phyloP scores from a whole-genome alignment of 1,284 basidiomycete species.

The Fomes fomentarius region DNA sequence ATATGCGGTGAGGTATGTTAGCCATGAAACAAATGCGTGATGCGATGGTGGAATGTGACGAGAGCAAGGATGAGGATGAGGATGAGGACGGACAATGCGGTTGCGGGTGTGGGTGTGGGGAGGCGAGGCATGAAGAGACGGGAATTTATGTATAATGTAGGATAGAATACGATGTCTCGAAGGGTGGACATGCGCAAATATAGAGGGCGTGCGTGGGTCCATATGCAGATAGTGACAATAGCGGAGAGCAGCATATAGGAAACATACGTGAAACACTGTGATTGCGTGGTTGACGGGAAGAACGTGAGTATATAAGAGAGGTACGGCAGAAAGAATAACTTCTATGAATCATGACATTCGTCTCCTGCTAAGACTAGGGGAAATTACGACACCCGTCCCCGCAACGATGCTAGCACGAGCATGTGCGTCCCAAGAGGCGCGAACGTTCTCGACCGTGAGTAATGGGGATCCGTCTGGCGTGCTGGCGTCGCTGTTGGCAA shows the following conservation, averaged over 20 bases:
- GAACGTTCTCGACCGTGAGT: constrained; percentile 22
- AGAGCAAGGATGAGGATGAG: not conserved
- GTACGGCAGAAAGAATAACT: too few species aligned
- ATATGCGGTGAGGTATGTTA: too few species aligned
- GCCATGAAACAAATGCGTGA: too few species aligned
- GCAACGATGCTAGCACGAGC: constrained; percentile 12
- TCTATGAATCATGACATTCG: constrained; percentile 13
- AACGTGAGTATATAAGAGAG: too few species aligned
- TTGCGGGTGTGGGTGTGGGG: too few species aligned
- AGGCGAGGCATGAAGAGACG: not conserved
- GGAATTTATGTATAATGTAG: not conserved
- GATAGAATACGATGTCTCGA: not conserved
- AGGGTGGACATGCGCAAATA: too few species aligned
- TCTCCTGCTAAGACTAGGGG: constrained; percentile 19
- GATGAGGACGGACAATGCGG: not conserved
- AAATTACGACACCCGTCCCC: not conserved
- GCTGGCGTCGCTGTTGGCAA: not conserved
- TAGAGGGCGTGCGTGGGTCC: too few species aligned
- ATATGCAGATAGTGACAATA: not conserved
- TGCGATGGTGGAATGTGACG: too few species aligned
- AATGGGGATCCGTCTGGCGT: constrained; percentile 13
- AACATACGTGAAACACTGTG: too few species aligned
- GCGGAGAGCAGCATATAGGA: not conserved
- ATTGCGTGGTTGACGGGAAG: too few species aligned
- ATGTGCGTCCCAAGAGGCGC: constrained; percentile 18